Evolutionary conservation across 331 rosid genomes (phyloP).

Genomic region (Quercus phellos): DNA sequence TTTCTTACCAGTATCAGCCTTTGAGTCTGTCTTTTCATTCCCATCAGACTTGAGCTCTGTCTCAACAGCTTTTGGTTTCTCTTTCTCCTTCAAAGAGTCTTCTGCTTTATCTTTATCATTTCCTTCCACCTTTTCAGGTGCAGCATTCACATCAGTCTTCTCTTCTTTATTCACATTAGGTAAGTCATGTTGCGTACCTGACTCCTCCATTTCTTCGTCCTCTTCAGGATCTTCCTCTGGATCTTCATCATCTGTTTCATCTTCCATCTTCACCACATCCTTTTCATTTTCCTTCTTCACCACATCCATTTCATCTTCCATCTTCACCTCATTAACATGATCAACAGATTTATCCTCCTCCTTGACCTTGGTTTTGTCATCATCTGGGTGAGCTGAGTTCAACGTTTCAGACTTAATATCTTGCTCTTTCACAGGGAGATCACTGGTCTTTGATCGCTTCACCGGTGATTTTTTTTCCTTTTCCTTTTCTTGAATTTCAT

Average conservation of each 20-base stretch:
- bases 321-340: constrained; percentile 46
- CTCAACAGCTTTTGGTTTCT: constrained; percentile 35
- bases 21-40: constrained; percentile 43
- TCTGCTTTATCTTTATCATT: constrained; percentile 36
- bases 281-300: constrained; percentile 57
- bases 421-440: constrained; percentile 46
- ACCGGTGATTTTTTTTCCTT: constrained; percentile 28
- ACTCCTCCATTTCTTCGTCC: constrained; percentile 63
- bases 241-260: constrained; percentile 70
- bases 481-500: constrained; percentile 47
- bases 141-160: constrained; percentile 22
- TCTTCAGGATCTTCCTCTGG: constrained; percentile 91
- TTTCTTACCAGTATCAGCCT: constrained; percentile 43
- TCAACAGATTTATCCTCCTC: constrained; percentile 33
- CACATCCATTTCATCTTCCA: constrained; percentile 58
- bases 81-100: constrained; percentile 34
- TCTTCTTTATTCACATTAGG: constrained; percentile 31
- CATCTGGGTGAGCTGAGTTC: constrained; percentile 33
- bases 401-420: constrained; percentile 31
- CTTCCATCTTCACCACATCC: constrained; percentile 57
- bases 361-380: constrained; percentile 33
- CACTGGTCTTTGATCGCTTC: constrained; percentile 57
- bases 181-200: constrained; percentile 40
- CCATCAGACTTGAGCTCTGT: constrained; percentile 34
- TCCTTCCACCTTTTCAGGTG: constrained; percentile 34